Evolutionary conservation across 257 asterid genomes (phyloP).

Genomic region (Solanum ossicruentum): DNA sequence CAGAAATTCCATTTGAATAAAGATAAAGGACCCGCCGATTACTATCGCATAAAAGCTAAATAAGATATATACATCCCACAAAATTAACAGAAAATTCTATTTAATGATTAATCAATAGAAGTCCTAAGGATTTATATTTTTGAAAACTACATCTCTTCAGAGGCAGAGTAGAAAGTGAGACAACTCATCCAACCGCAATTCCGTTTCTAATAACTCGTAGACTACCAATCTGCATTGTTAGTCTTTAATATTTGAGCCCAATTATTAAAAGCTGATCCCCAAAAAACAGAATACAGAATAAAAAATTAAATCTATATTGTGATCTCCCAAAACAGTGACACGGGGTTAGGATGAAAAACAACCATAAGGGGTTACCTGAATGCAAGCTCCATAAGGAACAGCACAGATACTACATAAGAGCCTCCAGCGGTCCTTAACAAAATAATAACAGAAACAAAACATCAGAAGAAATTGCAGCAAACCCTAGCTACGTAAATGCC

Average conservation of each 20-base stretch:
- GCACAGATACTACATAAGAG: constrained; percentile 84
- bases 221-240: neutral
- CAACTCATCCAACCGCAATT: neutral
- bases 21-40: neutral
- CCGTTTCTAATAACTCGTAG: neutral
- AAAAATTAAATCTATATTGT: neutral
- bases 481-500: neutral
- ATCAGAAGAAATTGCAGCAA: neutral
- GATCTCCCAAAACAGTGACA: neutral
- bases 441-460: neutral
- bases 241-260: neutral
- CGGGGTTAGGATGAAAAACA: neutral
- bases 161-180: neutral
- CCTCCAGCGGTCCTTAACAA: constrained; percentile 91
- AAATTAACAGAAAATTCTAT: neutral
- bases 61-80: neutral
- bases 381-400: constrained; percentile 95
- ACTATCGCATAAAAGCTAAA: neutral
- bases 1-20: neutral
- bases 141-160: neutral
- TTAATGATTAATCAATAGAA: neutral
- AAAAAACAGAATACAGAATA: neutral
- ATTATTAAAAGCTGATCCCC: neutral
- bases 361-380: constrained; percentile 53
- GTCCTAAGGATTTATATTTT: neutral